phyloP scores from a whole-genome alignment of 352 stramenopile genomes.

The Phytophthora meadii region DNA sequence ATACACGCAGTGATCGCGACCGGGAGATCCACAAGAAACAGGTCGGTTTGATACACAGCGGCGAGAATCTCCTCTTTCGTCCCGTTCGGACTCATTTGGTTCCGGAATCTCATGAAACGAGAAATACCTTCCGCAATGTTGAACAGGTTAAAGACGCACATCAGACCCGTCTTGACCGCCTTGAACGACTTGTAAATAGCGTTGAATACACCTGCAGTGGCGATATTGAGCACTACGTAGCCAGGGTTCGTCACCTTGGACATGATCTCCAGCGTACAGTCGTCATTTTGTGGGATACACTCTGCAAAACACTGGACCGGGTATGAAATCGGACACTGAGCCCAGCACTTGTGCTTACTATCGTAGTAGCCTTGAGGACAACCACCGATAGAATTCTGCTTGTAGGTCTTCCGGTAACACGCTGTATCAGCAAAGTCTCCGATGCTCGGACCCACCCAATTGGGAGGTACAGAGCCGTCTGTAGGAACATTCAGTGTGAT shows the following conservation, averaged over 20 bases:
- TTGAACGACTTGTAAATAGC: constrained; percentile 49
- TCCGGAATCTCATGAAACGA: constrained; percentile 46
- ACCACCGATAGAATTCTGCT: constrained; percentile 23
- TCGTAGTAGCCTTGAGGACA: constrained; percentile 55
- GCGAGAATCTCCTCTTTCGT: constrained; percentile 59
- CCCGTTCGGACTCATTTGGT: constrained; percentile 44
- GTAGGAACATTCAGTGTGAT: constrained; percentile 18
- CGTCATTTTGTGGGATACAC: constrained; percentile 73
- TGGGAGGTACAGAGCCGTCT: constrained; percentile 26
- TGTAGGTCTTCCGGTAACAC: constrained; percentile 63
- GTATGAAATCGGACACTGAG: constrained; percentile 76
- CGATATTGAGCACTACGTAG: constrained; percentile 57
- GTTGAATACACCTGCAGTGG: constrained; percentile 61
- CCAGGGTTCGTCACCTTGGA: constrained; percentile 57
- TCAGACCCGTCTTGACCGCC: constrained; percentile 46
- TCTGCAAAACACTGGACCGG: constrained; percentile 75
- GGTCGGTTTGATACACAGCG: constrained; percentile 60
- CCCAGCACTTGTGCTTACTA: constrained; percentile 62
- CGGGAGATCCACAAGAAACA: constrained; percentile 62
- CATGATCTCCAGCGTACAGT: constrained; percentile 61
- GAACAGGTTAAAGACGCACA: constrained; percentile 63
- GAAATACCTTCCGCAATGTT: constrained; percentile 54
- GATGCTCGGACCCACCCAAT: constrained; percentile 41
- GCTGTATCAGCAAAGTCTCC: constrained; percentile 40
- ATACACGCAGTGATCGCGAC: constrained; percentile 59